Evolutionary conservation across 2,329 filamentous ascomycete species (phyloP), one percentile per base, ranked within the genome.

Genomic region (Colletotrichum eleusines): DNA sequence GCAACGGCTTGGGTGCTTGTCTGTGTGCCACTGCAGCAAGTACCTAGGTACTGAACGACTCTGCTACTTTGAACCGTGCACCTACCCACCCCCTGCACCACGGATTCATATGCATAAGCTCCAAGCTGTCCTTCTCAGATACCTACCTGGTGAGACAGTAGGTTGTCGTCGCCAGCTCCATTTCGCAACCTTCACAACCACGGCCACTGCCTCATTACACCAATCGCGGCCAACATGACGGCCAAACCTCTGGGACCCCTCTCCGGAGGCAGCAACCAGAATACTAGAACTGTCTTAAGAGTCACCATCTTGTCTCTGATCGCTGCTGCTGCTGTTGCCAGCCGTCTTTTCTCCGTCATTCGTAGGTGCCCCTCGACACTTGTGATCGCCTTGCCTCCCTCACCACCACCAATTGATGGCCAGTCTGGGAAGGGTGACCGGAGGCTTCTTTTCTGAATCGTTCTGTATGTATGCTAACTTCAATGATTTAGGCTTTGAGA

Each of bases 331-430:
- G 94, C 95, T 75, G 89, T 98, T 79, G 90, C 95, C 75, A 97
- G 95, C 83, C 94, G 96, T 83, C 87, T 99, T 76, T 99, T 99
- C 88, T 98, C 94, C 78, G 96, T 99, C 75, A 98, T 99, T 83
- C 93, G 96, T 95, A 90, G 81, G 93, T 89, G 71, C 68, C 65
- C 60, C 70, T 67, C 53, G 66, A 73, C 64, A 72, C 60, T 50
- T 20, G 42, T 20, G 18, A 61, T 42, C 33, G 28, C 20, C 31
- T 35, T 35, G 33, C 50, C 40, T 11, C 55, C 59, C 28, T 55
- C 53, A 55, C 18, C 62, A 44, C 33, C 54, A 50, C 50, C 69
- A 72, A 70, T 70, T 60, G 54, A 48, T 42, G 38, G 5, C 44
- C n/a, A 23, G 8, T 12, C n/a, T 1, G 69, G 48, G 23, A 54